Evolutionary conservation across 805 yeast genomes (phyloP).

Genomic region (Huiozyma sinensis): DNA sequence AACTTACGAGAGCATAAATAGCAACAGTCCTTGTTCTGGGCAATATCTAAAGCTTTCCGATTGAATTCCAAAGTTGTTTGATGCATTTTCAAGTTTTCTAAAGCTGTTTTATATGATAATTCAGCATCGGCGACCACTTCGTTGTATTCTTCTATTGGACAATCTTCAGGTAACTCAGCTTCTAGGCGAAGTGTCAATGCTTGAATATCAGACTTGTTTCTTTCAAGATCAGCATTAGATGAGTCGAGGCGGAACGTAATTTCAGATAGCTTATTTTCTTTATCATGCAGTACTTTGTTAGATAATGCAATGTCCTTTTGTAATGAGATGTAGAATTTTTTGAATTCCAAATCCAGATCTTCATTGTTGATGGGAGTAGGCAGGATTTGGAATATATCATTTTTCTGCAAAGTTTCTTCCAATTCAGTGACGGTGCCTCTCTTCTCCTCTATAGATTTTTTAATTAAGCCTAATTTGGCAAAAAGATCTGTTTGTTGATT

Average conservation of each 20-base stretch:
- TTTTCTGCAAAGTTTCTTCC: not conserved
- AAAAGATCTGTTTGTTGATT: constrained; percentile 49
- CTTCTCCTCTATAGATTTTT: constrained; percentile 13
- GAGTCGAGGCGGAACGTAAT: constrained; percentile 6
- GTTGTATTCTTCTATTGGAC: constrained; percentile 40
- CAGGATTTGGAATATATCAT: constrained; percentile 1
- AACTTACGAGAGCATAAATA: constrained; percentile 63
- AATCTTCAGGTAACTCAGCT: constrained; percentile 30
- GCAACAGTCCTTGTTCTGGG: constrained; percentile 50
- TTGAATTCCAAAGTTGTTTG: constrained; percentile 65
- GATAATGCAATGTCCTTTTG: constrained; percentile 13
- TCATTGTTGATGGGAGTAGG: constrained; percentile 1
- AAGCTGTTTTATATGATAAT: constrained; percentile 46
- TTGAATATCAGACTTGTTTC: constrained; percentile 5
- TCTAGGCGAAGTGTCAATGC: constrained; percentile 15
- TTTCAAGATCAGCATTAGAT: constrained; percentile 6
- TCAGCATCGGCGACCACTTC: constrained; percentile 45
- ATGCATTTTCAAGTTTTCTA: constrained; percentile 56
- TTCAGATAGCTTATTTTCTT: constrained; percentile 13
- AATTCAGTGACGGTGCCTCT: constrained; percentile 6
- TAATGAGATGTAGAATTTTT: constrained; percentile 9
- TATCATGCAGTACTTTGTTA: constrained; percentile 7
- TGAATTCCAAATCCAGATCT: constrained; percentile 17
- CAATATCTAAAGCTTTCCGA: constrained; percentile 53
- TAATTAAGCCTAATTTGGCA: constrained; percentile 39